These are phyloP conservation scores for Naganishia vishniacii DNA, from an alignment of 768 basidiomycete genomes.

Conservation along the genomic window DNA sequence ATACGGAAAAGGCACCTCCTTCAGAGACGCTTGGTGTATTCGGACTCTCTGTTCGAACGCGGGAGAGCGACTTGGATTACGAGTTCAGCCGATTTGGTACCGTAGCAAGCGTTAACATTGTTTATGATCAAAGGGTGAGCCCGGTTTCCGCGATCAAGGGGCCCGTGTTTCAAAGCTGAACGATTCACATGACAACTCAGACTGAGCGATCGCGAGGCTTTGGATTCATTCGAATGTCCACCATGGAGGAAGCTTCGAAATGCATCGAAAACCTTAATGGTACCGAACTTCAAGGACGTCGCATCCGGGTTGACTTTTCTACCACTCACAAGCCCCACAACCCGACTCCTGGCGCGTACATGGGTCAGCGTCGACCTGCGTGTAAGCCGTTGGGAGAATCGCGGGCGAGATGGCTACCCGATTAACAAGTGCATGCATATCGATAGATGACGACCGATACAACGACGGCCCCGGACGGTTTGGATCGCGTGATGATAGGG, in stretches of 20 bases:
- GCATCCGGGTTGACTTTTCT: constrained; percentile 94
- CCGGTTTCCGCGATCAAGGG: not conserved
- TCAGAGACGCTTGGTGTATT: constrained; percentile 81
- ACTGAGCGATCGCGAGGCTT: constrained; percentile 95
- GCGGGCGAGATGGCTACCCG: constrained; percentile 24
- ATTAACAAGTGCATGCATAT: not conserved
- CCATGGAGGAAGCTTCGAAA: constrained; percentile 75
- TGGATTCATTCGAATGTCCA: constrained; percentile 91
- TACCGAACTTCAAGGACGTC: constrained; percentile 84
- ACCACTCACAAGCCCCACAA: constrained; percentile 89
- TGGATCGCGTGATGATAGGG: constrained; percentile 34
- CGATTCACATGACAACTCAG: constrained; percentile 43
- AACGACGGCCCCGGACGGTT: constrained; percentile 15
- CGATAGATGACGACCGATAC: constrained; percentile 25
- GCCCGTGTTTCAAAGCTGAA: not conserved
- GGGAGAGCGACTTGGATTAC: constrained; percentile 87
- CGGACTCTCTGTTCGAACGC: constrained; percentile 90
- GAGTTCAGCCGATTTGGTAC: constrained; percentile 83
- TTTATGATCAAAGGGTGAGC: constrained; percentile 89
- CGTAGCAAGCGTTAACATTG: constrained; percentile 92
- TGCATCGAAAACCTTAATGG: constrained; percentile 91
- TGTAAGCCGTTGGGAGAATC: not conserved
- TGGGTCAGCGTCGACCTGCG: constrained; percentile 61
- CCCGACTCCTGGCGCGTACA: constrained; percentile 95
- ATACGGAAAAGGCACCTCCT: constrained; percentile 17